These are phyloP conservation scores for Pythium grandisporangium DNA, from an alignment of 352 stramenopile species.

Conservation along the genomic window DNA sequence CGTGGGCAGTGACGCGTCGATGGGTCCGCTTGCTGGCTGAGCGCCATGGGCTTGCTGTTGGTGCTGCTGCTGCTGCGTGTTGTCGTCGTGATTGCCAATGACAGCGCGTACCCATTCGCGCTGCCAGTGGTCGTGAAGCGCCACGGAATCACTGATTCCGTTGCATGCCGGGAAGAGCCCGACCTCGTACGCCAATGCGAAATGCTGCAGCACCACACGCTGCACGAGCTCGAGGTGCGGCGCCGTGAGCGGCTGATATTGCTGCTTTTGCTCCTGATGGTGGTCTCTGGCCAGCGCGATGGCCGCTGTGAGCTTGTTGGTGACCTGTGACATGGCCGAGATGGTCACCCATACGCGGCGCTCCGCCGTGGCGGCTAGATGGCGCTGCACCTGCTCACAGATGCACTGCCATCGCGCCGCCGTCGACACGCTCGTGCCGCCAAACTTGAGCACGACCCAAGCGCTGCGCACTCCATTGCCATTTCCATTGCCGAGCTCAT, in stretches of 20 bases:
- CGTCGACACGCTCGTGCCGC: conserved; percentile 82
- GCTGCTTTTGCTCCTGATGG: too few species aligned
- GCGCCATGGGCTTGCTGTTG: too few species aligned
- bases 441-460: conserved; percentile 88
- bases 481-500: too few species aligned
- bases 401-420: conserved; percentile 71
- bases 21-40: too few species aligned
- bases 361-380: conserved; percentile 36
- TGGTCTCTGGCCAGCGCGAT: conserved; percentile 28
- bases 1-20: conserved; percentile 31
- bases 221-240: conserved; percentile 34
- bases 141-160: conserved; percentile 19
- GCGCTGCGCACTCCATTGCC: too few species aligned
- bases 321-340: conserved; percentile 80
- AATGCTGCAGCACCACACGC: conserved; percentile 61
- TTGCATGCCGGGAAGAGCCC: conserved; percentile 35
- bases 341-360: conserved; percentile 89
- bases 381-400: conserved; percentile 52
- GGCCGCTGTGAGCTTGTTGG: conserved; percentile 72
- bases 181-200: conserved; percentile 59
- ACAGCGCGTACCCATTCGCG: conserved; percentile 51
- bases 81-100: conserved; percentile 29
- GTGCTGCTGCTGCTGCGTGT: too few species aligned
- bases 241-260: too few species aligned
- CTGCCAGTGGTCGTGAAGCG: conserved; percentile 45